Evolutionary conservation across 768 basidiomycete species (phyloP).

Genomic region (Psilocybe azurescens): DNA sequence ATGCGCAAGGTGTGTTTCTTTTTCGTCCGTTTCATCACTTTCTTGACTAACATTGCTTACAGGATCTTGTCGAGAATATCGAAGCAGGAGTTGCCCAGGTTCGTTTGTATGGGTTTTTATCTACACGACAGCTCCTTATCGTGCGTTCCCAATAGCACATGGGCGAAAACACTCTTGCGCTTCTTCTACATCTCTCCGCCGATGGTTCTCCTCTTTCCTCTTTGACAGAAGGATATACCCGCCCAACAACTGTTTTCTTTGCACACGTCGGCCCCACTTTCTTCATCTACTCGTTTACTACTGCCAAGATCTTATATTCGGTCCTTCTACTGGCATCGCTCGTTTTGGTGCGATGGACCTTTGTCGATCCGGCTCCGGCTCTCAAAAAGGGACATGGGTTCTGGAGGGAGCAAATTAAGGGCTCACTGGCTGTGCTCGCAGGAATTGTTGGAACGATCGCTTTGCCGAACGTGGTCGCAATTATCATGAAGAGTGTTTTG

Average conservation of each 20-base stretch:
- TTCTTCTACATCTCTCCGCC: conserved; percentile 77
- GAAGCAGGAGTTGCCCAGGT: conserved; percentile 79
- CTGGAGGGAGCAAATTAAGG: conserved; percentile 46
- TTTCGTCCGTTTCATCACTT: too few relatives aligned
- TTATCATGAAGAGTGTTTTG: conserved; percentile 65
- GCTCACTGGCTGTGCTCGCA: conserved; percentile 51
- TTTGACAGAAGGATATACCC: conserved; percentile 53
- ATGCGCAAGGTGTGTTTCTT: conserved; percentile 75
- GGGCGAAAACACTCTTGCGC: conserved; percentile 85
- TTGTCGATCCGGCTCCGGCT: conserved; percentile 40
- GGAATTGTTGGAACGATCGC: conserved; percentile 64
- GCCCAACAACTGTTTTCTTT: conserved; percentile 80
- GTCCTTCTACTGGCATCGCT: conserved; percentile 53
- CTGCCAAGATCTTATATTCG: conserved; percentile 70
- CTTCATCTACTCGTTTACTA: conserved; percentile 75
- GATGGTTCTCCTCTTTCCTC: conserved; percentile 70
- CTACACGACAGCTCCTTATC: conserved; percentile 3
- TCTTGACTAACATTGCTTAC: not conserved
- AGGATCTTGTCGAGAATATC: conserved; percentile 87
- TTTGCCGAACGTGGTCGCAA: conserved; percentile 73
- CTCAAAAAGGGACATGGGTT: conserved; percentile 36
- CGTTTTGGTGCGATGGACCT: conserved; percentile 43
- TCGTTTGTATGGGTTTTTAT: conserved; percentile 6
- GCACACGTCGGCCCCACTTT: conserved; percentile 70
- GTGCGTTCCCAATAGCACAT: conserved; percentile 67